Percentiles rank a stretch among this genome's conserved stretches.
Conservation (phyloP, 1,139 yeast species). For the Sporopachydermia cereana region DNA sequence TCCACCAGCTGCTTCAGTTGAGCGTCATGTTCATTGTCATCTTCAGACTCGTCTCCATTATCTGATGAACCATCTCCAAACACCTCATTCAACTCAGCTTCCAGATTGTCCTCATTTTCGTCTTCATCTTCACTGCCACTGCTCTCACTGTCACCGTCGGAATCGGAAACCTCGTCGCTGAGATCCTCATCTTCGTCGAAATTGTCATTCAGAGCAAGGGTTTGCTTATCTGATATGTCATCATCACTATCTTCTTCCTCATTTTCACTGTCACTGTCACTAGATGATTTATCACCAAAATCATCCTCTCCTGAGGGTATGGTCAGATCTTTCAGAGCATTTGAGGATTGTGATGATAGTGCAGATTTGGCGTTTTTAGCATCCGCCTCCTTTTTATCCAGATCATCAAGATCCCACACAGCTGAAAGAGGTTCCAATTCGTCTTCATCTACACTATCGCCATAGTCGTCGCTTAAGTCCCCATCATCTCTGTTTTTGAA, state of each 20-base stretch:
- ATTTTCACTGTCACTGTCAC: no score
- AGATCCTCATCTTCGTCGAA: constrained; percentile 18
- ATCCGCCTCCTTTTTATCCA: constrained; percentile 24
- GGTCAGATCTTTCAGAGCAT: constrained; percentile 4
- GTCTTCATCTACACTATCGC: constrained; percentile 53
- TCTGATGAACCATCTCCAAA: constrained; percentile 11
- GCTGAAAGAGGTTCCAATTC: constrained; percentile 69
- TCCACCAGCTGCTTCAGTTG: constrained; percentile 16
- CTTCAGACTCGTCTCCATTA: constrained; percentile 16
- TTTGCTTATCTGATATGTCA: constrained; percentile 20
- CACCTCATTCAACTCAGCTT: constrained; percentile 14
- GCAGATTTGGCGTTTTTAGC: constrained; percentile 21
- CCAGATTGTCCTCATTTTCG: constrained; percentile 11
- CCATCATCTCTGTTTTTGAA: constrained; percentile 12
- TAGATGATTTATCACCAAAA: constrained; percentile 24
- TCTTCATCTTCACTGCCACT: constrained; percentile 16
- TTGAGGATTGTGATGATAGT: constrained; percentile 3
- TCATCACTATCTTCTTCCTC: constrained; percentile 26
- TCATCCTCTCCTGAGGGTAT: constrained; percentile 12
- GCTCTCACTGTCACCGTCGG: constrained; percentile 20
- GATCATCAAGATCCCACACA: constrained; percentile 80
- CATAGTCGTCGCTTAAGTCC: constrained; percentile 23
- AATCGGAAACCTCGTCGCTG: constrained; percentile 16
- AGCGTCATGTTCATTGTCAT: constrained; percentile 18
- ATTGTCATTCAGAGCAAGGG: constrained; percentile 17